Evolutionary conservation across 768 basidiomycete genomes (phyloP).

Genomic region (Pleurotus ostreatus): DNA sequence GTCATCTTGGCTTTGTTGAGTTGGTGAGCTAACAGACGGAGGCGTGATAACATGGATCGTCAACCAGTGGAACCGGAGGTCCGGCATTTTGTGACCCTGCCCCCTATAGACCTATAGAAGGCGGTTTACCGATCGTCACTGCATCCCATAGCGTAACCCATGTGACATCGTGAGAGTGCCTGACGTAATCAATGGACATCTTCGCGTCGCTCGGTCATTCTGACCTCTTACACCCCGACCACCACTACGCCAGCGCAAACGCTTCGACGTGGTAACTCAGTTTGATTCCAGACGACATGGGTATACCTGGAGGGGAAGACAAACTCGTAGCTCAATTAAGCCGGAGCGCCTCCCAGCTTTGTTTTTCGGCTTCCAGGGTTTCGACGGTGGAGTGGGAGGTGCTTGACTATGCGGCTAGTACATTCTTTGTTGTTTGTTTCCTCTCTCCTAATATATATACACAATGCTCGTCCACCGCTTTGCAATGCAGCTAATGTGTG

Average conservation of each 20-base stretch:
- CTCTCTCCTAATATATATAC: not conserved
- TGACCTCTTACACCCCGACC: constrained; percentile 30
- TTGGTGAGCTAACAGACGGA: constrained; percentile 37
- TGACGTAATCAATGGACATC: not conserved
- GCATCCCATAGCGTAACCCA: too few relatives aligned
- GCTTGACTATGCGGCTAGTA: constrained; percentile 78
- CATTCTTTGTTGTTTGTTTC: constrained; percentile 26
- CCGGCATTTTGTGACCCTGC: too few relatives aligned
- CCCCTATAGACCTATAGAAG: too few relatives aligned
- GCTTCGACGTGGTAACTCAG: constrained; percentile 50
- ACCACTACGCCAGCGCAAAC: constrained; percentile 25
- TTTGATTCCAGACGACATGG: constrained; percentile 42
- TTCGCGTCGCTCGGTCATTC: not conserved
- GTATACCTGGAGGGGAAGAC: constrained; percentile 51
- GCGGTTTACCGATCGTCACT: too few relatives aligned
- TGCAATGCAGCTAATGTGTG: constrained; percentile 1
- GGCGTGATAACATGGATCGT: constrained; percentile 22
- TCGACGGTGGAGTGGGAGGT: constrained; percentile 41
- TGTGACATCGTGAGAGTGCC: not conserved
- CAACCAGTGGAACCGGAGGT: too few relatives aligned
- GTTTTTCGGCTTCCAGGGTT: constrained; percentile 26
- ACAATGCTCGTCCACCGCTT: not conserved
- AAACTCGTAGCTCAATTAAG: constrained; percentile 63
- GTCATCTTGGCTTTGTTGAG: constrained; percentile 31
- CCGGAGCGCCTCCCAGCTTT: constrained; percentile 60